Percentiles rank a stretch among this genome's conserved stretches.
Conservation (phyloP, 2,329 filamentous ascomycete genomes). For the Coniella vitis region DNA sequence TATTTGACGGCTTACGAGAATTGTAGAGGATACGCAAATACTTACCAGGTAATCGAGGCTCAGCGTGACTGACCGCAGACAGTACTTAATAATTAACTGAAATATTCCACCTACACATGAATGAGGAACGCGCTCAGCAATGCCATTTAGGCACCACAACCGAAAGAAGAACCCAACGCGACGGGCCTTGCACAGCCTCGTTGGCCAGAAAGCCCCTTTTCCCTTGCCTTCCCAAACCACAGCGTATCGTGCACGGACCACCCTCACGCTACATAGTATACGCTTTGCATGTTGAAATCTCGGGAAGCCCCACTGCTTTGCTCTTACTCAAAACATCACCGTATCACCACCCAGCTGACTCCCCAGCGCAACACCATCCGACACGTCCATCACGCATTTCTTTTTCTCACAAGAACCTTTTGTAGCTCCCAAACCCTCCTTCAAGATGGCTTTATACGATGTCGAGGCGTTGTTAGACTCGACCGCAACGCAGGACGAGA, state of each 20-base stretch:
- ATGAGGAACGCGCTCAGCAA: no score
- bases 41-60: no score
- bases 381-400: not conserved
- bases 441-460: slow-evolving; percentile 61
- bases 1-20: not conserved
- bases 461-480: slow-evolving; percentile 89
- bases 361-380: slow-evolving; percentile 1
- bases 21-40: no score
- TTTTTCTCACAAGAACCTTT: not conserved
- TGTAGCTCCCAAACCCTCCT: not conserved
- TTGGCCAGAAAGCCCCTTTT: no score
- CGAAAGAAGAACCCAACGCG: no score
- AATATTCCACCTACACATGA: not conserved
- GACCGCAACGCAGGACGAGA: slow-evolving; percentile 57
- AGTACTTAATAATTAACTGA: no score
- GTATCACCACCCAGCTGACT: not conserved
- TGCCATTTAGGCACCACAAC: no score
- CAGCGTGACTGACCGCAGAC: no score
- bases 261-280: not conserved
- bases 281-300: not conserved
- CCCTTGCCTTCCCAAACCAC: no score
- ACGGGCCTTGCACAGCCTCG: no score
- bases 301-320: not conserved
- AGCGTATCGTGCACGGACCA: not conserved
- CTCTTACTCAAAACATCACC: not conserved